Evolutionary conservation across 345 rosid species (phyloP).

Genomic region (Heritiera littoralis): DNA sequence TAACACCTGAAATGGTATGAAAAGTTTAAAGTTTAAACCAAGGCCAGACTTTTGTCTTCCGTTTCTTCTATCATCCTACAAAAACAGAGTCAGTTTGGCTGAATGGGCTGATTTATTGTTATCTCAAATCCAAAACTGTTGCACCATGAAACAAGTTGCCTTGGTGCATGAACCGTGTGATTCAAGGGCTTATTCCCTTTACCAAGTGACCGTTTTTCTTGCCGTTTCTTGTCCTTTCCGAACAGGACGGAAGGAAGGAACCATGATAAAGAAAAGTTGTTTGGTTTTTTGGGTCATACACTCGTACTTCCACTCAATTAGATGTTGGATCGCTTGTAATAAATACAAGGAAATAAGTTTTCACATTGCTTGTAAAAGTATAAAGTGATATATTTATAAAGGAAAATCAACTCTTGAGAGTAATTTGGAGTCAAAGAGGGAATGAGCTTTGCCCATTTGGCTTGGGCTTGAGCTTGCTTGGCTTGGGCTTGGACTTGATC

Average conservation of each 20-base stretch:
- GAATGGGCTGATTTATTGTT: no score
- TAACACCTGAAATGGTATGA: background rate
- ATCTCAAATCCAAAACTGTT: background rate
- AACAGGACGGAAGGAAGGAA: slow-evolving; percentile 22
- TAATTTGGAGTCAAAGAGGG: no score
- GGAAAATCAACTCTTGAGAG: no score
- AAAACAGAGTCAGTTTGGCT: no score
- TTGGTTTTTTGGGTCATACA: background rate
- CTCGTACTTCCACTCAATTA: background rate
- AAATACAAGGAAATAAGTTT: no score
- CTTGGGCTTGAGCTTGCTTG: no score
- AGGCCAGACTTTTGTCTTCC: background rate
- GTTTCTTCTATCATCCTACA: no score
- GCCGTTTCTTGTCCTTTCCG: slow-evolving; percentile 24
- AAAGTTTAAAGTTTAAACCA: background rate
- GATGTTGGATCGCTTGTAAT: no score
- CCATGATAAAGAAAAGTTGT: background rate
- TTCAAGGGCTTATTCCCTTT: background rate
- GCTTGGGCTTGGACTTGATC: no score
- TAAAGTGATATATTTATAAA: no score
- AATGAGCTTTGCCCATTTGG: no score
- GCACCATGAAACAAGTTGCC: background rate
- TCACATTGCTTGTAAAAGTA: no score
- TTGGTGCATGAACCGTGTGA: background rate
- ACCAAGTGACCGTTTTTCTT: background rate